These are phyloP conservation scores for Globisporangium splendens DNA, from an alignment of 352 stramenopile species.

Conservation along the genomic window DNA sequence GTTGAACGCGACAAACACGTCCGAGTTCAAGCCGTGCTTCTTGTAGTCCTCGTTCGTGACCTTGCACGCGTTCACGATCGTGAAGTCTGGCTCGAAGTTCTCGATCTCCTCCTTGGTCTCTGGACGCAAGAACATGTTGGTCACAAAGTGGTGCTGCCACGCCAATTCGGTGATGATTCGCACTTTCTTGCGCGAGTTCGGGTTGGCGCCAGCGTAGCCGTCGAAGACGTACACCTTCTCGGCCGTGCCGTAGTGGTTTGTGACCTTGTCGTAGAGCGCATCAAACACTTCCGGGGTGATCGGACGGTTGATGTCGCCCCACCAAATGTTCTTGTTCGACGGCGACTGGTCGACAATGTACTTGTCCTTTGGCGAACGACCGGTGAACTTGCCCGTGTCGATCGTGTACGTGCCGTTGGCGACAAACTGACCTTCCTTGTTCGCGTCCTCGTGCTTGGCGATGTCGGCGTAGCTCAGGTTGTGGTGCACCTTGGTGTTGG, in stretches of 20 bases:
- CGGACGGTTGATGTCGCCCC: slow-evolving; percentile 95
- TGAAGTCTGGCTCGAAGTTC: slow-evolving; percentile 96
- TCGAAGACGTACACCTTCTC: slow-evolving; percentile 97
- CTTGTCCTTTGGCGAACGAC: slow-evolving; percentile 98
- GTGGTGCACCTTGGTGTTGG: slow-evolving; percentile 89
- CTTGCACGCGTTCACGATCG: slow-evolving; percentile 97
- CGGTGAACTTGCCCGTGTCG: slow-evolving; percentile 98
- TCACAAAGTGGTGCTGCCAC: slow-evolving; percentile 98
- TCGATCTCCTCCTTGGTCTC: slow-evolving; percentile 83
- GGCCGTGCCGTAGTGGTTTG: slow-evolving; percentile 89
- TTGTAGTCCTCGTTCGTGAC: slow-evolving; percentile 94
- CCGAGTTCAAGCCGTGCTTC: slow-evolving; percentile 91
- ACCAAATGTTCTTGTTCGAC: slow-evolving; percentile 95
- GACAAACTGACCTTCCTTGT: slow-evolving; percentile 91
- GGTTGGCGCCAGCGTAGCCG: slow-evolving; percentile 93
- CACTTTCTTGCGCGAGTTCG: slow-evolving; percentile 92
- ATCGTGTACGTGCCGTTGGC: slow-evolving; percentile 95
- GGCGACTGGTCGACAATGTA: slow-evolving; percentile 94
- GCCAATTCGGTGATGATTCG: slow-evolving; percentile 97
- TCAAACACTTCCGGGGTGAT: slow-evolving; percentile 94
- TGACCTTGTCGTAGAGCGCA: slow-evolving; percentile 93
- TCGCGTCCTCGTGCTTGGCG: slow-evolving; percentile 92
- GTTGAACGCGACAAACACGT: slow-evolving; percentile 97
- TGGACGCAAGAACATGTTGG: slow-evolving; percentile 95
- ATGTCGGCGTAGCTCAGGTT: slow-evolving; percentile 97